Evolutionary conservation across 768 basidiomycete species (phyloP), one percentile per base, ranked within the genome.

Genomic region (Chalciporus chontae): DNA sequence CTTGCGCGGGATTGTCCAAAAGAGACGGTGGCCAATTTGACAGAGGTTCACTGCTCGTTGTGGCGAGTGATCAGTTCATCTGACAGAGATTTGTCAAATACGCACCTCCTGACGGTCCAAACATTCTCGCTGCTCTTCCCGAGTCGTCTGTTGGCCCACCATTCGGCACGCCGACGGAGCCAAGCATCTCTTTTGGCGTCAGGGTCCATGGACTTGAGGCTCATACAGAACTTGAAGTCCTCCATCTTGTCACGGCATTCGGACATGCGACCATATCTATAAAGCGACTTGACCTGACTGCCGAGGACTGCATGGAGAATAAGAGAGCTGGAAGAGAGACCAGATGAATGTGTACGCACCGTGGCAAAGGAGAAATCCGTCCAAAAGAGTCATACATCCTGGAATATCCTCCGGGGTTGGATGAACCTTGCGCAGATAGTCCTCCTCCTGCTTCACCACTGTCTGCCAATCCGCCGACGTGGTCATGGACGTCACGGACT

Each of bases 221-320:
- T 85, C 73, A 95, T 73, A 70, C 95, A 99, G 69, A 90, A 95
- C 69, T 96, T 96, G 78, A 95, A 94, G 60, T 95, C 94, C 50
- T 91, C 85, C 63, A 85, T 77, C 65, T 95, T 94, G 40, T 76
- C 74, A 0, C 72, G 73, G 69, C 94, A 97, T 47, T 83, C 79
- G 0, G 80, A 70, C 53, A 79, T 73, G 48, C 83, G 78, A 7
- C 95, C 95, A 57, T 86, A 83, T 62, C 95, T 81, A 69, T 98
- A 98, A 46, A 97, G 69, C 2, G 87, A 85, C 59, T 85, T 87
- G 43, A 93, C 67, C 68, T 97, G 95, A 17, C 81, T 78, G 34
- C 83, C 81, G 29, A 94, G 75, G 43, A 83, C 94, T 95, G 62
- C 24, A 18, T 34, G 27, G 43, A 32, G 39, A 10, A 29, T 47